Percentiles rank a stretch among this genome's conserved stretches.
phyloP scores from a whole-genome alignment of 176 grass and related monocot genomes.

The Oryza rufipogon region DNA sequence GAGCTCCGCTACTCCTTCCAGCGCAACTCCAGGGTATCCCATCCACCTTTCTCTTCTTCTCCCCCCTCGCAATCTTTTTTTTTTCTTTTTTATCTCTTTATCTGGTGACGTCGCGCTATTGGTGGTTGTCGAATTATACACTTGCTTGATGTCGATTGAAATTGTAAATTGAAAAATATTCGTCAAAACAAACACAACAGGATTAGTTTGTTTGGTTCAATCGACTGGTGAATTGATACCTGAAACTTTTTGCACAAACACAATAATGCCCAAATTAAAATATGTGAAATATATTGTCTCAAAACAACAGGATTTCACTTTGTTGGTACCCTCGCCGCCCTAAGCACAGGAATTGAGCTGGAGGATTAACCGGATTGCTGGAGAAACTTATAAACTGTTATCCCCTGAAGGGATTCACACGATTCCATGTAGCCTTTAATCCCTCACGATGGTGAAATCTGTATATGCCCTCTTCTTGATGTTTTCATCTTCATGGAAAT shows the following conservation, averaged over 20 bases:
- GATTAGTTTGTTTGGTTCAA: not conserved
- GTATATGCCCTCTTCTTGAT: not conserved
- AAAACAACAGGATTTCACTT: not conserved
- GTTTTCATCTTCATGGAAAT: constrained; percentile 9
- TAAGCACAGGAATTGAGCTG: not conserved
- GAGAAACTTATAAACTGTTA: not conserved
- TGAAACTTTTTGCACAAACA: not conserved
- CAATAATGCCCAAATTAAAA: not conserved
- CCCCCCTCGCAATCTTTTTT: not conserved
- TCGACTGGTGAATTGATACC: not conserved
- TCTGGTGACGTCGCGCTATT: not conserved
- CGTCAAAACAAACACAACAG: not conserved
- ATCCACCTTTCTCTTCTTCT: not conserved
- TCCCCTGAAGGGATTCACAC: not conserved
- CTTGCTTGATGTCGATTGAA: not conserved
- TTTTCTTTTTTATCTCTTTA: not conserved
- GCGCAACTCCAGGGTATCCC: constrained; percentile 55
- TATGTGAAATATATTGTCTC: not conserved
- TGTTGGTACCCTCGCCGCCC: not conserved
- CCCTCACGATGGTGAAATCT: not conserved
- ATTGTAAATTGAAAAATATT: not conserved
- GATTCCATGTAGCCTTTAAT: not conserved
- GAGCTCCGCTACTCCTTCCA: constrained; percentile 70
- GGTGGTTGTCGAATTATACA: not conserved
- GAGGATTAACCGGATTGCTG: not conserved